These are phyloP conservation scores for Carpinus fangiana DNA, from an alignment of 306 rosid genomes.

Conservation along the genomic window DNA sequence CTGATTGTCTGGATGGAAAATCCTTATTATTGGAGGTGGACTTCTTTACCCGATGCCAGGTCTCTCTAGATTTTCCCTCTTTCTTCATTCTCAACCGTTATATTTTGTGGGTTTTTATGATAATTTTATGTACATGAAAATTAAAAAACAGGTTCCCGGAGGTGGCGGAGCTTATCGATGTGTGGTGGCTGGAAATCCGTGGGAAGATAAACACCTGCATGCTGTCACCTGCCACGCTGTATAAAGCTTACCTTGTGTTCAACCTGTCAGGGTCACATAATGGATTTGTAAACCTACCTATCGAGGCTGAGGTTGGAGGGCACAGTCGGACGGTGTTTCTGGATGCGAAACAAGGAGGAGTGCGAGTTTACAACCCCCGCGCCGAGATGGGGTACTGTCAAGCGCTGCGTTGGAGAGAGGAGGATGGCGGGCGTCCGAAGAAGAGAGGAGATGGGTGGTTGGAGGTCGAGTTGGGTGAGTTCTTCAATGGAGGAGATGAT, in stretches of 20 bases:
- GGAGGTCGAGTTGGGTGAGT: slow-evolving; percentile 68
- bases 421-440: slow-evolving; percentile 22
- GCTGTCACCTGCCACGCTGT: slow-evolving; percentile 52
- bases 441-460: slow-evolving; percentile 60
- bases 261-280: slow-evolving; percentile 29
- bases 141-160: slow-evolving; percentile 50
- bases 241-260: slow-evolving; percentile 64
- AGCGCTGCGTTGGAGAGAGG: background rate
- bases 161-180: slow-evolving; percentile 57
- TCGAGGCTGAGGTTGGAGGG: slow-evolving; percentile 46
- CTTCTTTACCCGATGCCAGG: slow-evolving; percentile 46
- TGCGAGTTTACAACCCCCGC: slow-evolving; percentile 31
- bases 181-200: slow-evolving; percentile 75
- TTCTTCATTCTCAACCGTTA: no score
- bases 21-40: slow-evolving; percentile 69
- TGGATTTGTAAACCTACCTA: slow-evolving; percentile 51
- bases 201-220: slow-evolving; percentile 43
- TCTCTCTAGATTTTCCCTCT: background rate
- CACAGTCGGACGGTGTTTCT: slow-evolving; percentile 34
- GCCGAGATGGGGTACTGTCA: slow-evolving; percentile 16
- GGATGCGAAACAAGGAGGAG: slow-evolving; percentile 26
- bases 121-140: background rate
- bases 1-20: slow-evolving; percentile 59
- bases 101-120: background rate
- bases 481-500: slow-evolving; percentile 42